phyloP scores from a whole-genome alignment of 2,329 filamentous ascomycete species.

The Trichoderma gracile region DNA sequence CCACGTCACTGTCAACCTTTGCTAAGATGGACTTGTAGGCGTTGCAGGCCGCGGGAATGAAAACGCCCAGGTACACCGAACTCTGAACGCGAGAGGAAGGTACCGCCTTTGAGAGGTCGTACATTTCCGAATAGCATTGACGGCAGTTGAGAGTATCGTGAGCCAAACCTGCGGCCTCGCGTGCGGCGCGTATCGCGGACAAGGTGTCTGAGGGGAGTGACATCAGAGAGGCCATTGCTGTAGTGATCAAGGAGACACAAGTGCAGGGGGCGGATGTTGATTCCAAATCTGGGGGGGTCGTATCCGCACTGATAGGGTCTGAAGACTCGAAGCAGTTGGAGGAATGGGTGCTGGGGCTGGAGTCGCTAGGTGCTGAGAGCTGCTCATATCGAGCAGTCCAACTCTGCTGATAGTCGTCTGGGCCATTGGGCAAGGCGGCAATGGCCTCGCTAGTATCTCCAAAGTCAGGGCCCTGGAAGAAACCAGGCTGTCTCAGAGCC shows the following conservation, averaged over 20 bases:
- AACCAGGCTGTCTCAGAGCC: conserved; percentile 32
- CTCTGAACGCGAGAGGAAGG: conserved; percentile 57
- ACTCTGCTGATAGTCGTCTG: conserved; percentile 34
- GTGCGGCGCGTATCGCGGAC: conserved; percentile 50
- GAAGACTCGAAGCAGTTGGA: conserved; percentile 24
- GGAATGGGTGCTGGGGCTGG: conserved; percentile 32
- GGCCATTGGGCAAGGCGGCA: conserved; percentile 35
- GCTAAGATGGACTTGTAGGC: conserved; percentile 57
- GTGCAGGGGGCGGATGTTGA: conserved; percentile 34
- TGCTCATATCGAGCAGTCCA: conserved; percentile 31
- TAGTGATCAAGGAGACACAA: conserved; percentile 52
- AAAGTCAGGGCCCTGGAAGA: conserved; percentile 39
- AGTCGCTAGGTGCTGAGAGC: conserved; percentile 28
- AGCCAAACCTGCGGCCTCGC: conserved; percentile 50
- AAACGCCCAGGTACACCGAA: conserved; percentile 58
- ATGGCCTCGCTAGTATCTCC: conserved; percentile 34
- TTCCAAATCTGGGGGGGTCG: not conserved
- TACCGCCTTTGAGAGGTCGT: conserved; percentile 39
- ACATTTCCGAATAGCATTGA: conserved; percentile 47
- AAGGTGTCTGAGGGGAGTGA: conserved; percentile 48
- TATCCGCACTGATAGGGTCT: not conserved
- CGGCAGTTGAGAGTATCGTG: conserved; percentile 55
- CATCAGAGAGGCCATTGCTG: conserved; percentile 53
- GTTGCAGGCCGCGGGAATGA: conserved; percentile 59
- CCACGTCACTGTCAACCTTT: conserved; percentile 55